A percentile compares a stretch with the other conserved stretches of the same genome.
Conservation (phyloP, 1,284 basidiomycete species). For the Xerocomus nothofagi region DNA sequence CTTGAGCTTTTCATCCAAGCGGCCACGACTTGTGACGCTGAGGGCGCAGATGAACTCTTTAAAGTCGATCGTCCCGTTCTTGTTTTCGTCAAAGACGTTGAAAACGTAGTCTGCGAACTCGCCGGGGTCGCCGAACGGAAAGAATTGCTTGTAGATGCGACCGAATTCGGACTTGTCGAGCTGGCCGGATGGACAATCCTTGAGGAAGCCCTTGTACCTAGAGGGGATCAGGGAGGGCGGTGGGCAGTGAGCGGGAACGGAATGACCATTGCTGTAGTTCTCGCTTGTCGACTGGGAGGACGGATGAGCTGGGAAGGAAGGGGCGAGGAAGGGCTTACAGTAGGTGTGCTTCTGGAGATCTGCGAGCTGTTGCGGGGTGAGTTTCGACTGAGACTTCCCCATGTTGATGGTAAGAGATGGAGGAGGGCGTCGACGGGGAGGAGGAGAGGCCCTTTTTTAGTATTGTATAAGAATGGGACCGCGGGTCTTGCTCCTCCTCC, state of each 20-base stretch:
- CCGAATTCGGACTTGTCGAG: conserved; percentile 96
- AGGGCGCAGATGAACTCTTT: conserved; percentile 99
- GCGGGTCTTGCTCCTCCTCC: conserved; percentile 29
- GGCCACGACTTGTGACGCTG: conserved; percentile 90
- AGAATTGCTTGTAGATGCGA: conserved; percentile 99
- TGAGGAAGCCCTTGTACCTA: conserved; percentile 99
- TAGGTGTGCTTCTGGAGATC: conserved; percentile 99
- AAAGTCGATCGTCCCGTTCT: conserved; percentile 95
- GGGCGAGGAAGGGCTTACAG: conserved; percentile 59
- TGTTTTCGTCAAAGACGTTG: conserved; percentile 96
- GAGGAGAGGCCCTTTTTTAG: conserved; percentile 36
- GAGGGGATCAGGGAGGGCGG: conserved; percentile 12
- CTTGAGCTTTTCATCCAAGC: conserved; percentile 97
- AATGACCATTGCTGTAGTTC: conserved; percentile 96
- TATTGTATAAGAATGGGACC: conserved; percentile 36
- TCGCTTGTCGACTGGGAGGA: conserved; percentile 91
- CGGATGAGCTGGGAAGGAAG: conserved; percentile 12
- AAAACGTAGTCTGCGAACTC: conserved; percentile 99
- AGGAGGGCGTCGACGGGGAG: neutral
- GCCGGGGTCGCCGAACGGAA: conserved; percentile 97
- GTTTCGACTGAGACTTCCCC: conserved; percentile 98
- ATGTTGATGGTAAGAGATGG: conserved; percentile 39
- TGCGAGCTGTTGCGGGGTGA: conserved; percentile 91
- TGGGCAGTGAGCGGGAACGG: conserved; percentile 8
- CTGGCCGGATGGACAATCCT: conserved; percentile 97